Percentiles rank a stretch among this genome's conserved stretches.
Conservation (phyloP, 257 asterid genomes). For the Mitragyna speciosa region DNA sequence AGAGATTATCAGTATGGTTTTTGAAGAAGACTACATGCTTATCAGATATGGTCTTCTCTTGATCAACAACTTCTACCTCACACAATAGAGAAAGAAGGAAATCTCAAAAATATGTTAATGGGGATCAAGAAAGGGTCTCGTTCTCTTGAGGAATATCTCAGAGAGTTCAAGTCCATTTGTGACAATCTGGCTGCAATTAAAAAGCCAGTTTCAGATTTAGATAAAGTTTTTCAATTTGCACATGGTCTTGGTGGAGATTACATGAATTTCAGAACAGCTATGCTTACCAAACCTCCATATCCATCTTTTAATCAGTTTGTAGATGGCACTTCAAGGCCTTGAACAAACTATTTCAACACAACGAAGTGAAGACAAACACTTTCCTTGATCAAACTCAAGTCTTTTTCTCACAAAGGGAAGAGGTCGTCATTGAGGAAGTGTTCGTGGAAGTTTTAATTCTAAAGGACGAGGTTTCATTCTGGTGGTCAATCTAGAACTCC, state of each 20-base stretch:
- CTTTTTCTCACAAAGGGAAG: too few species aligned
- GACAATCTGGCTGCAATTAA: conserved; percentile 11
- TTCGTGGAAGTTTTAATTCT: too few species aligned
- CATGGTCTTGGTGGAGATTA: conserved; percentile 3
- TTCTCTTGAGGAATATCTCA: conserved; percentile 2
- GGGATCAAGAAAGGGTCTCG: neutral
- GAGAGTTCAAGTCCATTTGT: conserved; percentile 10
- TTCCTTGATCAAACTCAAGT: too few species aligned
- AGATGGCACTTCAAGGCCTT: neutral
- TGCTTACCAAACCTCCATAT: conserved; percentile 5
- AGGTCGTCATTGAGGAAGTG: too few species aligned
- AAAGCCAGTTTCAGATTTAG: neutral
- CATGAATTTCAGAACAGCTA: neutral
- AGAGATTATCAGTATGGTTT: too few species aligned
- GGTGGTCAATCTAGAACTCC: too few species aligned
- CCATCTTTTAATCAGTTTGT: conserved; percentile 13
- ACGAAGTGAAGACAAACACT: too few species aligned
- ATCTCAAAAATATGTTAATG: conserved; percentile 1
- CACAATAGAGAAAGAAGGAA: neutral
- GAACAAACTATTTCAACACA: conserved; percentile 12
- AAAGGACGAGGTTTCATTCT: too few species aligned
- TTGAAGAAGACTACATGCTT: too few species aligned
- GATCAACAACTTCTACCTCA: neutral
- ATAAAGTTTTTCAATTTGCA: conserved; percentile 13
- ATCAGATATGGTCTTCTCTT: too few species aligned